Base-by-base conservation (phyloP, 2,329 filamentous ascomycete species). In the Erysiphe neolycopersici region DNA sequence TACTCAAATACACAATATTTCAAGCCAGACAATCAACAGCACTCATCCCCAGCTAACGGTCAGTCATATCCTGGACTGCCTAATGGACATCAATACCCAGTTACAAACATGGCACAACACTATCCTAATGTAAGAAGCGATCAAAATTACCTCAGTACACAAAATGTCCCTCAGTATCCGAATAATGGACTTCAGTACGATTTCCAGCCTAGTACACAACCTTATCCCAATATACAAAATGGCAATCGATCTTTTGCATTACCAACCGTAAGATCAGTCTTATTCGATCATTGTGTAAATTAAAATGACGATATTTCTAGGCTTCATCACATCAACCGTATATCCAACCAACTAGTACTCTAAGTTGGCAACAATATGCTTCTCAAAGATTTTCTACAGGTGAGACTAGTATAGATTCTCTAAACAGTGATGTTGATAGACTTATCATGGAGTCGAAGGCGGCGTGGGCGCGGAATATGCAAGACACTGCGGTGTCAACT, bases 371-470 rank as follows among this genome's bases (percentile, higher is more conserved):
- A 39, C 51, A 52, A 41, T 44, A 47, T 55, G 63, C 47, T 36
- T 35, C 44, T 41, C 48, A 51, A 44, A 48, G 50, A 32, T 53
- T 52, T 49, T 44, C 45, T 43, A 61, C 47, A 38, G 52, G 54
- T 56, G 66, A 66, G 51, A 65, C 69, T 63, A 73, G 72, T 62
- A 64, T 79, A 64, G 76, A 80, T 55, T 71, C 73, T 55, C 67
- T 95, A 59, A 83, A 81, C 62, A 71, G 70, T 63, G 84, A 94
- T 62, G 76, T 94, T 58, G 73, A 79, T 54, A 73, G 71, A 55
- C 66, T 93, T 53, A 82, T 93, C 58, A 61, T 68, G 54, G 71
- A 71, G 51, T 76, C 78, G 50, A 77, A 77, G 62, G 67, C 68
- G 51, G 77, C 84, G 55, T 79, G 82, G 62, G 75, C 77, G 50